These are phyloP conservation scores for Ceratobasidium sp. DNA, from an alignment of 1,284 basidiomycete genomes.

Conservation along the genomic window DNA sequence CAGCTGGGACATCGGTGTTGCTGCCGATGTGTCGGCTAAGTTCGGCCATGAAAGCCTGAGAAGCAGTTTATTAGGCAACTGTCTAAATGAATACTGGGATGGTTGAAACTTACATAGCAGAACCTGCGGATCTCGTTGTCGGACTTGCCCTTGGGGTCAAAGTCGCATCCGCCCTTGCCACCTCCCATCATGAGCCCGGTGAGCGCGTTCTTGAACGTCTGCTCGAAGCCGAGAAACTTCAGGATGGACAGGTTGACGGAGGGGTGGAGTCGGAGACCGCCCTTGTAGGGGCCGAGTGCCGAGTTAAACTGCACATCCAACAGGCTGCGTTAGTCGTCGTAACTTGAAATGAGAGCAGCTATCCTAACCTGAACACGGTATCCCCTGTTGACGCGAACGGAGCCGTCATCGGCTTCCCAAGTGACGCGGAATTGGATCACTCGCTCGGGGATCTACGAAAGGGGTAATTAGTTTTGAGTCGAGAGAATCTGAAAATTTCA, in stretches of 20 bases:
- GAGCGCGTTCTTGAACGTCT: constrained; percentile 86
- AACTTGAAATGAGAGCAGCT: background rate
- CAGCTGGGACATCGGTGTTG: constrained; percentile 84
- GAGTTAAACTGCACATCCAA: constrained; percentile 73
- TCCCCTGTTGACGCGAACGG: constrained; percentile 77
- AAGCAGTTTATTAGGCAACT: constrained; percentile 46
- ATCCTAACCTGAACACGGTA: constrained; percentile 73
- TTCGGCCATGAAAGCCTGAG: constrained; percentile 75
- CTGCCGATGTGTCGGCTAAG: constrained; percentile 75
- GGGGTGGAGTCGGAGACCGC: constrained; percentile 82
- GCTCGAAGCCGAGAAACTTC: constrained; percentile 87
- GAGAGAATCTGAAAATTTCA: background rate
- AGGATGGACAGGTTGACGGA: constrained; percentile 86
- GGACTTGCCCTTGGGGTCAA: constrained; percentile 85
- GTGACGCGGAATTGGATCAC: constrained; percentile 81
- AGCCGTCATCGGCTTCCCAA: constrained; percentile 80
- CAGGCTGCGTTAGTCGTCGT: background rate
- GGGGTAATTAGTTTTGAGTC: background rate
- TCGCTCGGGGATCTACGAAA: constrained; percentile 73
- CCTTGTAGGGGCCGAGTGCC: constrained; percentile 85
- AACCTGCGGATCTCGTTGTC: constrained; percentile 81
- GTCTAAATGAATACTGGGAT: background rate
- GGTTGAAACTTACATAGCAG: constrained; percentile 58
- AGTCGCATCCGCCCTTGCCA: constrained; percentile 77
- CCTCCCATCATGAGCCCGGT: constrained; percentile 77